Conservation (phyloP, 2,329 filamentous ascomycete genomes). For the Trichoderma citrinoviride region DNA sequence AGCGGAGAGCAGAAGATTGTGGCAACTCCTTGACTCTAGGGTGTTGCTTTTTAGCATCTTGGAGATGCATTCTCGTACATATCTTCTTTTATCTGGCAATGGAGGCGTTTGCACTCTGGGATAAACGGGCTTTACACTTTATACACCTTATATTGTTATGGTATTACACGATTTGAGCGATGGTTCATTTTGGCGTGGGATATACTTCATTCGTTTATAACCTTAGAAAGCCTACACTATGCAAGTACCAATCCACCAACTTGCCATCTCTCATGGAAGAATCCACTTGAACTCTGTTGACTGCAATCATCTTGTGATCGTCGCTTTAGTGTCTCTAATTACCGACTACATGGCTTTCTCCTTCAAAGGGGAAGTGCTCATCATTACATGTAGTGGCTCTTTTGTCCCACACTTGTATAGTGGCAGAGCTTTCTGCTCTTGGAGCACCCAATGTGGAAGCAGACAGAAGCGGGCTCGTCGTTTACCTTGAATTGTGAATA, state of each 20-base stretch:
- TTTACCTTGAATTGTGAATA: too few relatives aligned
- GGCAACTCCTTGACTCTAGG: neutral
- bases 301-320: neutral
- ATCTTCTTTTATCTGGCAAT: neutral
- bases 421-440: too few relatives aligned
- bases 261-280: neutral
- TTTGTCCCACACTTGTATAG: too few relatives aligned
- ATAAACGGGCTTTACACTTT: neutral
- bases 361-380: too few relatives aligned
- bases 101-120: neutral
- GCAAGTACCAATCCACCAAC: neutral
- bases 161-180: neutral
- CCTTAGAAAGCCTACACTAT: neutral
- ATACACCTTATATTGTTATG: neutral
- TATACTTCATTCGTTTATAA: neutral
- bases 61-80: neutral
- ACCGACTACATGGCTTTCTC: neutral
- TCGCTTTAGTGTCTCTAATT: too few relatives aligned
- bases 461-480: too few relatives aligned
- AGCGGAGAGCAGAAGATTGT: conserved; percentile 7
- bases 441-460: too few relatives aligned
- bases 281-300: neutral
- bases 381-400: too few relatives aligned
- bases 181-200: neutral
- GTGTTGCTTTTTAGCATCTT: neutral